phyloP scores from a whole-genome alignment of 257 asterid species.

The Haberlea rhodopensis region DNA sequence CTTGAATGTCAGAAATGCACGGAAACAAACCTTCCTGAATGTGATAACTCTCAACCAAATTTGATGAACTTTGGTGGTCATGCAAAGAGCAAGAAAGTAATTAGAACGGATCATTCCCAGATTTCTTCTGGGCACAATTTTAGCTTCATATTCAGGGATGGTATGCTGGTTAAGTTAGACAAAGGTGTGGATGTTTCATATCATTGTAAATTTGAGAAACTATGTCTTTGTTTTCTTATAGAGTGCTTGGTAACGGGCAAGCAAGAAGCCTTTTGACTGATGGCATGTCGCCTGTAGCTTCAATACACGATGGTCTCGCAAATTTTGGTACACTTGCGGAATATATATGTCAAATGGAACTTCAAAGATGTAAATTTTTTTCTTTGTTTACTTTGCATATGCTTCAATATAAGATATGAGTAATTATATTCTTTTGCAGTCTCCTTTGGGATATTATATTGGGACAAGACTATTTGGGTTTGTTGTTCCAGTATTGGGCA shows the following conservation, averaged over 20 bases:
- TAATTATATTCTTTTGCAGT: background rate
- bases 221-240: slow-evolving; percentile 82
- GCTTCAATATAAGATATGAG: background rate
- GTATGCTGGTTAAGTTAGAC: slow-evolving; percentile 49
- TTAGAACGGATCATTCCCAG: slow-evolving; percentile 12
- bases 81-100: slow-evolving; percentile 20
- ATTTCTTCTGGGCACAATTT: slow-evolving; percentile 29
- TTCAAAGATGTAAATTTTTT: slow-evolving; percentile 28
- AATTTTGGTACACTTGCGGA: slow-evolving; percentile 55
- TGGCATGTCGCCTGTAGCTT: slow-evolving; percentile 23
- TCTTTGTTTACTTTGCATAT: slow-evolving; percentile 30
- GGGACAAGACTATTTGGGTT: too few species aligned
- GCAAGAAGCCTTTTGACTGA: slow-evolving; percentile 32
- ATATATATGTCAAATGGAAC: slow-evolving; percentile 13
- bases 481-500: too few species aligned
- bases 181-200: slow-evolving; percentile 38
- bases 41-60: slow-evolving; percentile 22
- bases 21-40: slow-evolving; percentile 22
- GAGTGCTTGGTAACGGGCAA: slow-evolving; percentile 60
- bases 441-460: too few species aligned
- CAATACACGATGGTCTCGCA: slow-evolving; percentile 30
- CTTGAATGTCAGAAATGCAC: slow-evolving; percentile 23
- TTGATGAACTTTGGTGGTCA: slow-evolving; percentile 57
- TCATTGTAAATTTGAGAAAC: slow-evolving; percentile 73
- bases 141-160: slow-evolving; percentile 55